phyloP scores from a whole-genome alignment of 129 eudicot genomes.

The Artemisia tridentata region DNA sequence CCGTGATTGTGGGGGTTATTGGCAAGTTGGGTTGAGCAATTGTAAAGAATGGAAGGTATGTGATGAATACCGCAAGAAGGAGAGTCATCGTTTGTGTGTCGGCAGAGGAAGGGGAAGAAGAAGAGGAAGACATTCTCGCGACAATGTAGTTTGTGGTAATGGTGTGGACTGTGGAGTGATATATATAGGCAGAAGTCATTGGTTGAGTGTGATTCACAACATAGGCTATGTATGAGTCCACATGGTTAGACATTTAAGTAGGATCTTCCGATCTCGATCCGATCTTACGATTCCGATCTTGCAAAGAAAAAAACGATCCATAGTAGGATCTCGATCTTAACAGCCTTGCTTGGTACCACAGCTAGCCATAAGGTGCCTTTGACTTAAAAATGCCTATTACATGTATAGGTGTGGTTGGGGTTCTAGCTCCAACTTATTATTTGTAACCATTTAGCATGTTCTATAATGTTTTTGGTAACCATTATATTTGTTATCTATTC shows the following conservation, averaged over 20 bases:
- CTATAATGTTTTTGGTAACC: no score
- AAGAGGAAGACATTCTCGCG: conserved; percentile 24
- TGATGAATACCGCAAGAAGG: conserved; percentile 19
- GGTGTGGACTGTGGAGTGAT: neutral
- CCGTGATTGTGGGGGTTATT: conserved; percentile 29
- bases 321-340: no score
- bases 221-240: conserved; percentile 21
- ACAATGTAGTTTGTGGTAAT: neutral
- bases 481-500: no score
- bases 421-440: neutral
- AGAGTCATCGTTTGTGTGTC: neutral
- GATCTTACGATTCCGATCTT: no score
- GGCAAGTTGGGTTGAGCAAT: conserved; percentile 28
- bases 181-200: conserved; percentile 12
- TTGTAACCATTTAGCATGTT: no score
- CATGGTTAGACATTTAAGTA: neutral
- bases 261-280: no score
- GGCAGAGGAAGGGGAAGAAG: conserved; percentile 11
- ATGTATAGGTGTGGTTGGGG: conserved; percentile 16
- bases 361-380: conserved; percentile 12
- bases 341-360: no score
- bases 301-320: no score
- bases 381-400: conserved; percentile 31
- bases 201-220: conserved; percentile 29
- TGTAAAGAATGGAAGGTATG: conserved; percentile 17